Evolutionary conservation across 2,329 filamentous ascomycete genomes (phyloP).

Genomic region (Fusarium fracticaudum): DNA sequence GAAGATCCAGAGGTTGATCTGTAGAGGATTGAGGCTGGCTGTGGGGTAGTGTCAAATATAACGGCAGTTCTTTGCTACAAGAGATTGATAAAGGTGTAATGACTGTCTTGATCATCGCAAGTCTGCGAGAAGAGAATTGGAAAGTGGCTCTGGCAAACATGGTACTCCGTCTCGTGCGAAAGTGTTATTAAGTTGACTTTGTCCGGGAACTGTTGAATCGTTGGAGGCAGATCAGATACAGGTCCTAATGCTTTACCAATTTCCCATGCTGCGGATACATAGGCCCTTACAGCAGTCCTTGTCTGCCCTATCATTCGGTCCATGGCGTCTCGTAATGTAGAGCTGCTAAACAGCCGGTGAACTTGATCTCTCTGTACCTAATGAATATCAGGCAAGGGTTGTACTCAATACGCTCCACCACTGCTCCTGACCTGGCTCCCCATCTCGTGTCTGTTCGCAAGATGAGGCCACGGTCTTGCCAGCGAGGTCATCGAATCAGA

Average conservation of each 20-base stretch:
- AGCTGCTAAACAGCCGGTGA: neutral
- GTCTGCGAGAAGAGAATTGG: neutral
- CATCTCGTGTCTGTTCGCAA: accelerated
- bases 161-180: no score
- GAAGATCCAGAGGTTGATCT: neutral
- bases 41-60: no score
- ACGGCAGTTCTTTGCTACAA: neutral
- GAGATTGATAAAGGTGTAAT: neutral
- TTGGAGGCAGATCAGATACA: neutral
- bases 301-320: accelerated
- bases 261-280: no score
- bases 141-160: no score
- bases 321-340: neutral
- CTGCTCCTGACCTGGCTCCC: neutral
- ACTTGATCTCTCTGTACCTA: no score
- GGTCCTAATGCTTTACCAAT: neutral
- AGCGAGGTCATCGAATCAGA: neutral
- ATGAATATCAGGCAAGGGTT: no score
- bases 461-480: neutral
- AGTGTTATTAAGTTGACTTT: neutral
- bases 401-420: accelerated
- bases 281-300: neutral
- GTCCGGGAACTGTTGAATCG: no score
- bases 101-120: neutral
- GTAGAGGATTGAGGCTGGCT: neutral